Percentiles rank a stretch among this genome's conserved stretches.
Conservation (phyloP, 768 basidiomycete species). For the Auricularia sp. region DNA sequence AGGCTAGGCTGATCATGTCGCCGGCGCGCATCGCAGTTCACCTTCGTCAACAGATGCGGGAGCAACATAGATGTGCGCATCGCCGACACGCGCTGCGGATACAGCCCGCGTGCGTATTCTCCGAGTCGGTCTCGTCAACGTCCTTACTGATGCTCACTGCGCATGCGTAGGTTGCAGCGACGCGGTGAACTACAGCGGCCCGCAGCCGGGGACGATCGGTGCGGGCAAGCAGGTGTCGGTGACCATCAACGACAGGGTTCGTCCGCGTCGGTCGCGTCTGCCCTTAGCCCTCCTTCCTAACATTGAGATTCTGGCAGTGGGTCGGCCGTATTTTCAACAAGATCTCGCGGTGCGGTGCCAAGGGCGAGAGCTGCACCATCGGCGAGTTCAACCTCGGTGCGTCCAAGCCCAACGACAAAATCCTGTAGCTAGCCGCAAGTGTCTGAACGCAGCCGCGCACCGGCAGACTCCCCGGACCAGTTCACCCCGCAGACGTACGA, state of each 20-base stretch:
- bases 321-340: conserved; percentile 32
- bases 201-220: conserved; percentile 22
- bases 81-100: conserved; percentile 30
- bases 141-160: background rate
- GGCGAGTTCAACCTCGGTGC: conserved; percentile 27
- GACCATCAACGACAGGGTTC: background rate
- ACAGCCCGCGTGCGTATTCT: conserved; percentile 20
- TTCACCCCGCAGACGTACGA: conserved; percentile 27
- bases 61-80: conserved; percentile 22
- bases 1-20: background rate
- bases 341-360: conserved; percentile 26
- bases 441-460: background rate
- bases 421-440: background rate
- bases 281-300: conserved; percentile 9
- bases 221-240: conserved; percentile 9
- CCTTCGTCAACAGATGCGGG: conserved; percentile 26
- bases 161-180: conserved; percentile 3
- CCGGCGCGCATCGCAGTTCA: conserved; percentile 10
- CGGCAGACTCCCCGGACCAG: conserved; percentile 9
- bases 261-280: background rate
- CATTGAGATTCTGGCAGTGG: conserved; percentile 19
- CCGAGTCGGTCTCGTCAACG: no score
- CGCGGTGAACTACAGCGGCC: conserved; percentile 22
- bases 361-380: conserved; percentile 30
- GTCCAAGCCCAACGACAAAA: background rate